Evolutionary conservation across 2,329 filamentous ascomycete species (phyloP).

Genomic region (Trichoderma pleuroti): DNA sequence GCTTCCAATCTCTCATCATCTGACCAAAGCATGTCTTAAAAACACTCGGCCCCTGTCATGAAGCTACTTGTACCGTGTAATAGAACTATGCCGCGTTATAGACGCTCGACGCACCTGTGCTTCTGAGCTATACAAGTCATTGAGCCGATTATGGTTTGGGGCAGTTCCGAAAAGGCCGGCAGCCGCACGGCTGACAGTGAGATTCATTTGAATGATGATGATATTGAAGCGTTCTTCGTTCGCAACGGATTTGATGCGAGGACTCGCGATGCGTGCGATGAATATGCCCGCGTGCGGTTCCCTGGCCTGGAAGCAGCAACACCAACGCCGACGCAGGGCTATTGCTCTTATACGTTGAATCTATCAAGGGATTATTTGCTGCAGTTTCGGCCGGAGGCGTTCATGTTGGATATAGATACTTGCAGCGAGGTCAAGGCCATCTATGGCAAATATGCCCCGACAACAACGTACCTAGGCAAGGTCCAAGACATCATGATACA

Average conservation of each 20-base stretch:
- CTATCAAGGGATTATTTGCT: constrained; percentile 39
- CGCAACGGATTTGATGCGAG: constrained; percentile 24
- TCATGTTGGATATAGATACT: constrained; percentile 40
- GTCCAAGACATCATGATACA: constrained; percentile 23
- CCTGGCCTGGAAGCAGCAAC: constrained; percentile 31
- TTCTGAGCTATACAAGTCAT: not conserved
- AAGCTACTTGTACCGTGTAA: not conserved
- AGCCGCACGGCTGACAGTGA: not conserved
- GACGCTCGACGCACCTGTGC: not conserved
- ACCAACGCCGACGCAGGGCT: constrained; percentile 43
- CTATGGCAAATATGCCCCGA: constrained; percentile 42
- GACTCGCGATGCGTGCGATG: constrained; percentile 25
- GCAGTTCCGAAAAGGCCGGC: not conserved
- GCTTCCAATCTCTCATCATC: not conserved
- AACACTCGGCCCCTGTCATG: not conserved
- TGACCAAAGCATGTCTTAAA: not conserved
- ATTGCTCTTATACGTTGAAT: constrained; percentile 50
- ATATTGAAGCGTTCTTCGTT: constrained; percentile 21
- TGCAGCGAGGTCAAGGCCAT: constrained; percentile 36
- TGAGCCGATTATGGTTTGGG: not conserved
- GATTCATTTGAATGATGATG: not conserved
- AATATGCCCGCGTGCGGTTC: constrained; percentile 33
- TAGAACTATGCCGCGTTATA: not conserved
- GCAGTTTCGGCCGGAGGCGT: constrained; percentile 46
- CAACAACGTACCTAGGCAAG: constrained; percentile 37